Base-by-base conservation (phyloP, 2,329 filamentous ascomycete species). In the Fusarium devonianum region DNA sequence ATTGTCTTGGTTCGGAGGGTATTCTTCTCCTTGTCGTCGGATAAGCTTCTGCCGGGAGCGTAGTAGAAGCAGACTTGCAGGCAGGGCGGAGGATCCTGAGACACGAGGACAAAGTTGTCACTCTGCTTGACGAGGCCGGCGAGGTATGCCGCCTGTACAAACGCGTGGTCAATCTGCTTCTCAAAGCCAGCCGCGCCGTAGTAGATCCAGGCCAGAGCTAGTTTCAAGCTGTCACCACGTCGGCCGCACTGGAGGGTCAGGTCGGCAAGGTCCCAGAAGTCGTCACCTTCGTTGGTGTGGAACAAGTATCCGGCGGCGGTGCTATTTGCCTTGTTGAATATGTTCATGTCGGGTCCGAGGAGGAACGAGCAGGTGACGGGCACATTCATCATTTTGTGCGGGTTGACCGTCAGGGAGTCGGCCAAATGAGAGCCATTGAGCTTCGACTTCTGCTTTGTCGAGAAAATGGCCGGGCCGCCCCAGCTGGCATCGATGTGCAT, bases 1-100 rank as follows among this genome's bases (percentile, higher is more conserved):
- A 84, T 80, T 7, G 60, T 67, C 58, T 75, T 72, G 22, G 82
- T 84, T 29, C 73, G 69, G 29, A 67, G 64, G 22, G 80, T 82
- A 63, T 84, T 85, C 41, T 69, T 71, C 26, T 70, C 70, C 5
- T 67, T 58, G 12, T 75, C 70, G 0, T 69, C 69, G 0, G 71
- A 62, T 32, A 88, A 56, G 48, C 71, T 63, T 3, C 85, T 83
- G 1, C 57, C 57, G 0, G 83, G 83, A 0, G 87, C 84, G 65
- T 89, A 92, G 70, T 96, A 96, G 71, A 97, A 97, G 76, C 93
- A 97, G 16, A 97, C 89, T 74, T 97, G 94, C 68, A 96, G 75
- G 73, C 93, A 97, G 1, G 90, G 90, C 35, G 92, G 87, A 18
- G 91, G 89, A 63, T 89, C 87, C 46, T 83, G 79, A 9, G 85